Conservation (phyloP, 1,284 basidiomycete species). For the Ustilago tritici region DNA sequence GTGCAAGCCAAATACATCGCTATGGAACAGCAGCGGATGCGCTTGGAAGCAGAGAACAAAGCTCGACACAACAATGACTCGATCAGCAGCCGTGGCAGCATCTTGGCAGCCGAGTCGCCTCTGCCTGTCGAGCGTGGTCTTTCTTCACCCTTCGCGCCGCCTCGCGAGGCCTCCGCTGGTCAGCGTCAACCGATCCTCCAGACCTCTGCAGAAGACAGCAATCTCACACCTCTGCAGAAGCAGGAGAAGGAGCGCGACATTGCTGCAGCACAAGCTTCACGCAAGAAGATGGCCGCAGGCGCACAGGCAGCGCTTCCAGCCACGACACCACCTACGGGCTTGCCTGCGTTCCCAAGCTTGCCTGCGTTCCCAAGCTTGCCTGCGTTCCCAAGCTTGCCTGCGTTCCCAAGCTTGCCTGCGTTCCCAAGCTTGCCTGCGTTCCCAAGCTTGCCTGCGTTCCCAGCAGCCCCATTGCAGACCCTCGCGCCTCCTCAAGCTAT, state of each 20-base stretch:
- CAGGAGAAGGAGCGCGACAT: constrained; percentile 57
- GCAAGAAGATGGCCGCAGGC: constrained; percentile 40
- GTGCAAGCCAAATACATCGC: constrained; percentile 72
- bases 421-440: too few relatives aligned
- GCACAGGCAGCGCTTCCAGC: constrained; percentile 2
- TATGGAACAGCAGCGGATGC: constrained; percentile 68
- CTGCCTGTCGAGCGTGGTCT: constrained; percentile 18
- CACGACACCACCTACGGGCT: constrained; percentile 23
- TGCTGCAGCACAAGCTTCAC: constrained; percentile 50
- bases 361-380: too few relatives aligned
- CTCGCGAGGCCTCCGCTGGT: constrained; percentile 37
- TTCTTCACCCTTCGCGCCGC: constrained; percentile 33
- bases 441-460: constrained; percentile 20
- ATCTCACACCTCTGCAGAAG: constrained; percentile 38
- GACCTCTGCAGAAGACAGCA: constrained; percentile 31
- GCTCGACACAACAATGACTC: constrained; percentile 21
- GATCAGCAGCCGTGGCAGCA: constrained; percentile 36
- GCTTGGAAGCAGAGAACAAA: constrained; percentile 40
- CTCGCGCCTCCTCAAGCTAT: constrained; percentile 20
- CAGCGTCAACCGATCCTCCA: constrained; percentile 29
- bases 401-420: too few relatives aligned
- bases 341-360: constrained; percentile 20
- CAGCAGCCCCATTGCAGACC: constrained; percentile 30
- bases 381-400: too few relatives aligned
- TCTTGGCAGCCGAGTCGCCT: constrained; percentile 23